Evolutionary conservation across 345 rosid genomes (phyloP).

Genomic region (Murraya paniculata): DNA sequence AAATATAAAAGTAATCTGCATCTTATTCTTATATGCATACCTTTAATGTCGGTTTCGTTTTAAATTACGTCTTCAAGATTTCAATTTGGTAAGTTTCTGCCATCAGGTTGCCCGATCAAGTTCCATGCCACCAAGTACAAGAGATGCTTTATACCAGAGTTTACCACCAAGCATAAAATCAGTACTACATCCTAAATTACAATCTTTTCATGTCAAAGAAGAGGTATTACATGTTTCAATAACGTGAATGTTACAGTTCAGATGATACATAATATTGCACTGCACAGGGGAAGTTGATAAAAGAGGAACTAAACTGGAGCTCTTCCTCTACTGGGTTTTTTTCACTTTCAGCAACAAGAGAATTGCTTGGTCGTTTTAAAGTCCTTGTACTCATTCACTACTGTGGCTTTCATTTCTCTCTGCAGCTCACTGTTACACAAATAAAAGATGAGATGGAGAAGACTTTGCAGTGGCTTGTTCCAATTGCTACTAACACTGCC

Average conservation of each 20-base stretch:
- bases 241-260: background rate
- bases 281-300: background rate
- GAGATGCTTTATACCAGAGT: constrained; percentile 80
- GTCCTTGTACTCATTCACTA: background rate
- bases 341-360: background rate
- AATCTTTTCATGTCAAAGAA: constrained; percentile 51
- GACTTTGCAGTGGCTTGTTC: constrained; percentile 91
- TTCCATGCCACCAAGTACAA: constrained; percentile 79
- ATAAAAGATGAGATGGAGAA: constrained; percentile 95
- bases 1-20: background rate
- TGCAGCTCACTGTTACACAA: constrained; percentile 72
- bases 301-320: background rate
- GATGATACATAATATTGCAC: background rate
- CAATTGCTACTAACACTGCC: constrained; percentile 84
- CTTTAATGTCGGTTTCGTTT: background rate
- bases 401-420: constrained; percentile 5
- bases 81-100: constrained; percentile 24
- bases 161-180: constrained; percentile 75
- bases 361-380: background rate
- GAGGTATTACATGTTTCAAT: constrained; percentile 39
- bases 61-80: constrained; percentile 8
- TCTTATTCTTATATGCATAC: background rate
- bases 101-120: constrained; percentile 72
- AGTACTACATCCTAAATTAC: constrained; percentile 62
- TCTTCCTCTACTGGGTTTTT: background rate